Evolutionary conservation across 116 monocot species (phyloP).

Genomic region (Cymodocea nodosa): DNA sequence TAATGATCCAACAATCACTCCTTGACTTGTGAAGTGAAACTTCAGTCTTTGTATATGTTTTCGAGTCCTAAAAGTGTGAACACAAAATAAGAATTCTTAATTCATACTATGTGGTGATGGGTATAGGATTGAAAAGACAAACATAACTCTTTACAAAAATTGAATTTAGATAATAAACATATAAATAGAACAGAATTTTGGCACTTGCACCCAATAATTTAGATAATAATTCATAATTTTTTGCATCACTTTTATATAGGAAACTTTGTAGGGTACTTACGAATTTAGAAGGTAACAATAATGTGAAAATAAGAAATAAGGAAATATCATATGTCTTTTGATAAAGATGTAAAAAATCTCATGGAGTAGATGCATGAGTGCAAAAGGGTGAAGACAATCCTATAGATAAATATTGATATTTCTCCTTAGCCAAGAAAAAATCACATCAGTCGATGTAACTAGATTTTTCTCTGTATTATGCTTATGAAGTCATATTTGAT

Average conservation of each 20-base stretch:
- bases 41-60: slow-evolving; percentile 58
- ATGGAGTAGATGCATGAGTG: background rate
- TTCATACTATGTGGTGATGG: no score
- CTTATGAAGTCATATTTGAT: no score
- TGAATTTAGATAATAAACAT: background rate
- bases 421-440: no score
- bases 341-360: background rate
- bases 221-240: background rate
- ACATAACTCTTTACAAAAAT: background rate
- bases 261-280: background rate
- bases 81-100: no score
- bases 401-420: no score
- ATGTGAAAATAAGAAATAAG: background rate
- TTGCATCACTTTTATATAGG: background rate
- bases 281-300: background rate
- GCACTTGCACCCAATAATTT: background rate
- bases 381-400: no score
- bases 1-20: slow-evolving; percentile 91
- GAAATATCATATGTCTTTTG: background rate
- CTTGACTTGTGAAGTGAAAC: slow-evolving; percentile 64
- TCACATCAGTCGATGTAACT: no score
- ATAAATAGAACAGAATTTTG: background rate
- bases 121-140: no score
- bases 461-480: no score
- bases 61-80: slow-evolving; percentile 4